Evolutionary conservation across 1,284 basidiomycete genomes (phyloP), one percentile per base, ranked within the genome.

Genomic region (Kalmanozyma brasiliensis): DNA sequence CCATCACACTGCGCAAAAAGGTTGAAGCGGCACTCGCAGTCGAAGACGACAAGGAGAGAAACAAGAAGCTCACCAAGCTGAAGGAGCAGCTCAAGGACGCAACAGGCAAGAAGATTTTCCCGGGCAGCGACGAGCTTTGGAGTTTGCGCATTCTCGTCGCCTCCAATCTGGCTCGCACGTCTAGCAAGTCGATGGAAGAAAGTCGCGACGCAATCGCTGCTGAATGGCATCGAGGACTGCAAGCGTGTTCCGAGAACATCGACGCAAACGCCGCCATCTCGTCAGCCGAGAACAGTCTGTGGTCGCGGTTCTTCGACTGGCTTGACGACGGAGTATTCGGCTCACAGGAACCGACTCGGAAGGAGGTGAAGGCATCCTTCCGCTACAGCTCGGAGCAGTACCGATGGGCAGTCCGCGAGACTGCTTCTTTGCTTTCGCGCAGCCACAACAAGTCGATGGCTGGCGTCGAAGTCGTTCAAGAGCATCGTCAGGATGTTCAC

Each of bases 381-480:
- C 41, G 33, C 10, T 56, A 62, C 51, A 52, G 45, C 22, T 53
- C 55, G 22, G 65, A 62, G 34, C 53, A 62, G 30, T 63, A 62
- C 17, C 59, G 65, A 44, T 68, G 65, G 65, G 65, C 59, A 0
- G 36, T 59, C n/a, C 65, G 59, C 8, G 65, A 68, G 48, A 68
- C 65, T 16, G 52, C 45, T 14, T 62, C 65, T 3, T 10, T 62
- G 40, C 59, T 68, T 4, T 62, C 65, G 16, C 65, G 65, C 29
- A 46, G 60, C 37, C 37, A 22, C 42, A 44, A 43, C 32, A 46
- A 23, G 2, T 49, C 61, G 13, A 38, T 41, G 11, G 22, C 36
- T 1, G 49, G 51, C 26, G 35, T 68, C 9, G 55, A 62, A 38
- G 65, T 49, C n/a, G 49, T 65, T 17, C 59, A 61, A 7, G 40